Base-by-base conservation (phyloP, 2,329 filamentous ascomycete genomes). In the Exophiala spinifera region DNA sequence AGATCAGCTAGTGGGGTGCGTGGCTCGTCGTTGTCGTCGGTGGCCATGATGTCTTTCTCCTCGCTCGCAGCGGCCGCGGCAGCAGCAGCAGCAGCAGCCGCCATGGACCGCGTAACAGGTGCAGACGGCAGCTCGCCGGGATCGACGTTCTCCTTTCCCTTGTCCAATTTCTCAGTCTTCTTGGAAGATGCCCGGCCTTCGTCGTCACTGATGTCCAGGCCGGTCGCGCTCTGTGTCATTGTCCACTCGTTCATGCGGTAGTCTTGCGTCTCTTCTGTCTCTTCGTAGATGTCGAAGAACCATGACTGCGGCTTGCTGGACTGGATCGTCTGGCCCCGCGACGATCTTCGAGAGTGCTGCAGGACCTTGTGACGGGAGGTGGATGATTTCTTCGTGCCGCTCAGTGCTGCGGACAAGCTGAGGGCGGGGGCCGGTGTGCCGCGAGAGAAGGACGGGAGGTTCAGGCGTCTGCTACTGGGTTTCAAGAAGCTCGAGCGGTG, bases 241-340 rank as follows among this genome's bases (percentile, higher is more conserved):
- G 62, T 62, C 62, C 62, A 64, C 34, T 64, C 62, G 37, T 60
- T 62, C 36, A 96, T 76, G 66, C 95, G 96, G 64, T 91, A 89
- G 72, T 94, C 88, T 68, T 95, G 87, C 67, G 96, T 88, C 68
- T 96, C 89, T 6, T 87, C 83, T 0, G 89, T 90, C 70, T 99
- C 92, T 68, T 96, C 89, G 68, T 96, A 86, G 66, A 99, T 97
- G 55, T 92, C 88, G 68, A 99, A 97, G 76, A 87, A 87, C 91
- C 91, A 96, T 55, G 70, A 68, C 55, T 78, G 79, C 19, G 78
- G 74, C 73, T 77, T 74, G 54, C 79, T 79, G 31, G 83, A 79
- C 67, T 87, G 82, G 64, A 79, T 70, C 49, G 80, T 76, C 15
- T 19, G 20, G n/a, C 20, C 20, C 11, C 23, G 20, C 8, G 42